These are phyloP conservation scores for Psilocybe cubensis DNA, from an alignment of 768 basidiomycete genomes.

Conservation along the genomic window DNA sequence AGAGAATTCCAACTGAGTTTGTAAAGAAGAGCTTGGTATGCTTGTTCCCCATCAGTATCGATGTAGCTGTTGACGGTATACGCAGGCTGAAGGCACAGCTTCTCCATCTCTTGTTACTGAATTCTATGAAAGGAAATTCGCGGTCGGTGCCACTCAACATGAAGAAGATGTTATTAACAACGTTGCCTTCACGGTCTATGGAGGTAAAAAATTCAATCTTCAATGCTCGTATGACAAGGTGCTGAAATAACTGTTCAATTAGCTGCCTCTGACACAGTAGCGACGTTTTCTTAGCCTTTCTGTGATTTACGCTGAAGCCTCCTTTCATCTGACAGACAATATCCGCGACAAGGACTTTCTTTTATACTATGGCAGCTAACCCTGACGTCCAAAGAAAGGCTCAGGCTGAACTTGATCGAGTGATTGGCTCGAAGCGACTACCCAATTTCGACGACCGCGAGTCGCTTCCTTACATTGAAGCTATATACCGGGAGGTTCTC, in stretches of 20 bases:
- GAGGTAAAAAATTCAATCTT: constrained; percentile 3
- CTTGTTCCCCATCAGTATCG: not conserved
- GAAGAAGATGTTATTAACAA: constrained; percentile 8
- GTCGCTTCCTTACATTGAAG: constrained; percentile 31
- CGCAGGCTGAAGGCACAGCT: constrained; percentile 9
- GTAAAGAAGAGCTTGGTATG: constrained; percentile 10
- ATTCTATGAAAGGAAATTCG: constrained; percentile 10
- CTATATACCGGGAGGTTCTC: constrained; percentile 24
- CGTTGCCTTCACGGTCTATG: constrained; percentile 17
- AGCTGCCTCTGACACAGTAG: constrained; percentile 21
- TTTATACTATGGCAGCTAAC: constrained; percentile 31
- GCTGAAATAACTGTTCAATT: too few species aligned
- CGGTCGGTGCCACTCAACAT: not conserved
- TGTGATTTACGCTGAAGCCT: not conserved
- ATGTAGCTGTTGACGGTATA: not conserved
- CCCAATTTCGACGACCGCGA: constrained; percentile 28
- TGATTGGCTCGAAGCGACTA: constrained; percentile 32
- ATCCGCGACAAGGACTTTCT: constrained; percentile 21
- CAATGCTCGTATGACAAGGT: not conserved
- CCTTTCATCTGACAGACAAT: constrained; percentile 7
- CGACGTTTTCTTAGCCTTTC: not conserved
- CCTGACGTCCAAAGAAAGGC: constrained; percentile 35
- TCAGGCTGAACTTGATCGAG: constrained; percentile 36
- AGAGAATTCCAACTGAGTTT: constrained; percentile 9
- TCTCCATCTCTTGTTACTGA: constrained; percentile 13